Evolutionary conservation across 441 rosid genomes (phyloP).

Genomic region (Arabidopsis lyrata): DNA sequence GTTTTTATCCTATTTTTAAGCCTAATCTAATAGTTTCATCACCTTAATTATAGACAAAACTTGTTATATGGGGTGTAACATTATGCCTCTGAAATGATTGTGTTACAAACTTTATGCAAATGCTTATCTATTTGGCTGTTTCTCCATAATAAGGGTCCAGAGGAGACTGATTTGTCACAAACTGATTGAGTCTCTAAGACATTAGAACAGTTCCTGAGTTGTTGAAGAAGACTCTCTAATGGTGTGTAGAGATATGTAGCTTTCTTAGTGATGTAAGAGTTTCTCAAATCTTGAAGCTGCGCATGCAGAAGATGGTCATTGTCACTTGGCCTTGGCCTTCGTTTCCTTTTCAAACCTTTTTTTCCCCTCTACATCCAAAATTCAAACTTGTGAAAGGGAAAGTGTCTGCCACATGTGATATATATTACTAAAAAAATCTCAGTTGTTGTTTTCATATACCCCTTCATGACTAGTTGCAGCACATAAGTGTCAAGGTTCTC

Average conservation of each 20-base stretch:
- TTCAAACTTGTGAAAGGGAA: constrained; percentile 40
- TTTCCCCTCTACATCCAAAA: constrained; percentile 16
- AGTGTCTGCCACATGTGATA: constrained; percentile 43
- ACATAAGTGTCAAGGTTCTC: constrained; percentile 2
- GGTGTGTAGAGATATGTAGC: constrained; percentile 34
- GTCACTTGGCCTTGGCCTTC: constrained; percentile 26
- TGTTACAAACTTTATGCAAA: constrained; percentile 43
- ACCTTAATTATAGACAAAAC: constrained; percentile 35
- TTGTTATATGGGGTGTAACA: constrained; percentile 40
- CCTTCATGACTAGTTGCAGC: constrained; percentile 17
- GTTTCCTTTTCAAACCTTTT: constrained; percentile 23
- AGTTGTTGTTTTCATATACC: constrained; percentile 29
- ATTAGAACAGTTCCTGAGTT: constrained; percentile 29
- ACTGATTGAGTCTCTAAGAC: constrained; percentile 32
- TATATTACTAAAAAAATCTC: neutral
- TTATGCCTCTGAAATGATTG: constrained; percentile 44
- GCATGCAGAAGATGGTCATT: constrained; percentile 40
- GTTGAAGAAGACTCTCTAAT: constrained; percentile 39
- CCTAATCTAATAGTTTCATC: constrained; percentile 32
- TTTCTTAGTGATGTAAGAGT: constrained; percentile 40
- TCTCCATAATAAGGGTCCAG: constrained; percentile 29
- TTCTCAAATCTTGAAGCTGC: constrained; percentile 36
- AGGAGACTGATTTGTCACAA: constrained; percentile 41
- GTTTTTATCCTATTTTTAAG: neutral
- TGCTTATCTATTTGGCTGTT: constrained; percentile 35